Base-by-base conservation (phyloP, 2,329 filamentous ascomycete genomes). In the Fusarium mundagurra region DNA sequence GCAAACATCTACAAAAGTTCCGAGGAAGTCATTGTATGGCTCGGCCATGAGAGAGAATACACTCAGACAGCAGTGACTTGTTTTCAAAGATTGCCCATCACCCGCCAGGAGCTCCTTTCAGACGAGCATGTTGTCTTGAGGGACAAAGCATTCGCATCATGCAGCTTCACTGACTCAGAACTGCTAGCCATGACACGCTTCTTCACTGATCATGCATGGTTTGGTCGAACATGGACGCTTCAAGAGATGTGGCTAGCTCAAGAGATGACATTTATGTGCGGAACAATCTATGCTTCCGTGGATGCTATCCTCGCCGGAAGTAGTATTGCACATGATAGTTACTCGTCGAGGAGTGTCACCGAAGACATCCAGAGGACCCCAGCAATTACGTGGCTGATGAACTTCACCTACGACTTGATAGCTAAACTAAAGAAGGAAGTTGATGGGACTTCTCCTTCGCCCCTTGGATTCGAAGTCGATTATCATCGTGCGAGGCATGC, bases 201-300 rank as follows among this genome's bases (percentile, higher is more conserved):
- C 39, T 62, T 62, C 13, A 58, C 31, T 16, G 60, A 62, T 5
- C 50, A 62, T 33, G 39, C 60, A 10, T 62, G 60, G 50, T 62
- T 62, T 17, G 60, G 50, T 3, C 50, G 60, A 34, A 58, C 60
- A 24, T 62, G 60, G 60, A 62, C 60, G 38, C 60, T 62, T 45
- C 60, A 62, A 16, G 60, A 58, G 50, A 62, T 62, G 60, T 62
- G 60, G 60, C 13, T 62, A 8, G 60, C 60, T 58, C 39, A 39
- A n/a, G 53, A 57, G 16, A 20, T 62, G 60, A 36, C n/a, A n/a
- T 58, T 62, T 24, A 16, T 62, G 14, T 62, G 60, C 13, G 60
- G 50, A 8, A 45, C 18, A 34, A n/a, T 62, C 18, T 43, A 36
- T 27, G 60, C 39, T 27, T 62, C 60, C 1, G 27, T 58, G 1